A percentile compares a stretch with the other conserved stretches of the same genome.
These are phyloP conservation scores for Arthrinium puccinioides DNA, from an alignment of 2,329 filamentous ascomycete species.

Conservation along the genomic window DNA sequence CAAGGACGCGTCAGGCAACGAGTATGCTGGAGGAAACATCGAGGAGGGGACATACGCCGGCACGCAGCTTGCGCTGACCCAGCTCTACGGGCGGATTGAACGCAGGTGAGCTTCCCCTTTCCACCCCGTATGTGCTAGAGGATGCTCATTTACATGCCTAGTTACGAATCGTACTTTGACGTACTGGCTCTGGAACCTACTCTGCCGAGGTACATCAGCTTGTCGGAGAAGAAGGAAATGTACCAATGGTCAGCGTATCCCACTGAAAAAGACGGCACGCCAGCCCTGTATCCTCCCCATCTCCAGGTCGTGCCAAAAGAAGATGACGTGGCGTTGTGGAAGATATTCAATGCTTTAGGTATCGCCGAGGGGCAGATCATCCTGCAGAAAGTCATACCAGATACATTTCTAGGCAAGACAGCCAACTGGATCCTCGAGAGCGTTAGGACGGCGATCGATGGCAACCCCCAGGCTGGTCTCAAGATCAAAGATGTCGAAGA, in stretches of 20 bases:
- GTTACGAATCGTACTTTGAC: slow-evolving; percentile 26
- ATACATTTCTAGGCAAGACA: slow-evolving; percentile 21
- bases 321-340: slow-evolving; percentile 15
- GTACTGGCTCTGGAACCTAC: slow-evolving; percentile 25
- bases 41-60: slow-evolving; percentile 23
- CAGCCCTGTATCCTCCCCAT: slow-evolving; percentile 21
- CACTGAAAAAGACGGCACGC: slow-evolving; percentile 15
- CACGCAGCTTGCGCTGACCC: slow-evolving; percentile 25
- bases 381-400: slow-evolving; percentile 23
- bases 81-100: slow-evolving; percentile 26
- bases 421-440: slow-evolving; percentile 21
- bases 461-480: slow-evolving; percentile 19
- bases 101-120: slow-evolving; percentile 17
- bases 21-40: slow-evolving; percentile 20
- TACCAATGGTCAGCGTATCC: slow-evolving; percentile 22
- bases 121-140: neutral
- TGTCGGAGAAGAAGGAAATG: slow-evolving; percentile 21
- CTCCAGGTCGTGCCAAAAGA: slow-evolving; percentile 20
- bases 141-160: slow-evolving; percentile 6
- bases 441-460: slow-evolving; percentile 16
- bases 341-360: slow-evolving; percentile 24
- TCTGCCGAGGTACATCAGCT: slow-evolving; percentile 20
- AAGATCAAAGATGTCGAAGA: slow-evolving; percentile 22
- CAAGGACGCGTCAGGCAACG: slow-evolving; percentile 5
- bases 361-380: slow-evolving; percentile 21